These are phyloP conservation scores for Daldinia bambusicola DNA, from an alignment of 495 filamentous ascomycete genomes.

Conservation along the genomic window DNA sequence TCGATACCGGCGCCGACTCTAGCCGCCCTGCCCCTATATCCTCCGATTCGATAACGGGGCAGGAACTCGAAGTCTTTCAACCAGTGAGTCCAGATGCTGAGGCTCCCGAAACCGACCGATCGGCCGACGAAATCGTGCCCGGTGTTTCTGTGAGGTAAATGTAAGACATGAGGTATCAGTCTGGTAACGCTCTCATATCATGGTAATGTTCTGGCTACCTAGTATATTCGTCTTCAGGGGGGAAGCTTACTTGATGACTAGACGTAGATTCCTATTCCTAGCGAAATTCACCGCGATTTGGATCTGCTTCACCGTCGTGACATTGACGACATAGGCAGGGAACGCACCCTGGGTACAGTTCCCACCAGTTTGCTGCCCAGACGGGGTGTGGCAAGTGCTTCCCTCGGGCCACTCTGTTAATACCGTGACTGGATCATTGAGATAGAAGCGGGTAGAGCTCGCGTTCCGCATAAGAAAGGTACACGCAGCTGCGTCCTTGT, in stretches of 20 bases:
- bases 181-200: neutral
- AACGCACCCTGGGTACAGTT: slow-evolving; percentile 67
- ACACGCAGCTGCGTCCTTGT: slow-evolving; percentile 58
- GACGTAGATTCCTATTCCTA: slow-evolving; percentile 64
- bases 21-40: slow-evolving; percentile 57
- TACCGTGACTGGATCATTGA: slow-evolving; percentile 51
- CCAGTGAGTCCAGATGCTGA: slow-evolving; percentile 69
- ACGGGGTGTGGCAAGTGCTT: slow-evolving; percentile 52
- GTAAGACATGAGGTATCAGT: slow-evolving; percentile 53
- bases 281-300: slow-evolving; percentile 71
- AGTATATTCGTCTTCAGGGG: neutral
- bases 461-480: slow-evolving; percentile 41
- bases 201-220: slow-evolving; percentile 16
- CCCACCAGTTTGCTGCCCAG: slow-evolving; percentile 42
- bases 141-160: slow-evolving; percentile 68
- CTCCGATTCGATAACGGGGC: slow-evolving; percentile 49
- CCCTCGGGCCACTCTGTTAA: slow-evolving; percentile 55
- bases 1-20: slow-evolving; percentile 60
- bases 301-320: slow-evolving; percentile 64
- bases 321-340: slow-evolving; percentile 69
- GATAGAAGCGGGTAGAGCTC: slow-evolving; percentile 46
- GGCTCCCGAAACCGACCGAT: slow-evolving; percentile 60
- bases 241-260: slow-evolving; percentile 70
- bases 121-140: slow-evolving; percentile 74
- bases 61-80: slow-evolving; percentile 56